Evolutionary conservation across 768 basidiomycete genomes (phyloP).

Genomic region (Suillus alpinus): DNA sequence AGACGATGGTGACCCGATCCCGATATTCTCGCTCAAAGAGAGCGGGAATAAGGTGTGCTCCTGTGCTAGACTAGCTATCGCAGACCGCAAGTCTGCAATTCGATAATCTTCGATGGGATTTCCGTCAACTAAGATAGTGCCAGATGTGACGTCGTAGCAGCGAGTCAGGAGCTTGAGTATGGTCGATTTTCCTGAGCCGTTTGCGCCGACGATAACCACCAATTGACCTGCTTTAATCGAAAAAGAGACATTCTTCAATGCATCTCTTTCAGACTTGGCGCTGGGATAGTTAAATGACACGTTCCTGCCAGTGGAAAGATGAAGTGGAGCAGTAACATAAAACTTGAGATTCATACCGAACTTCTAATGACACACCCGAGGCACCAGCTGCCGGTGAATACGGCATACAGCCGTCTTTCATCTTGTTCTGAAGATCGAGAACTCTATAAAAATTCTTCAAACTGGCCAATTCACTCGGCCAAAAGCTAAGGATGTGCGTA

Average conservation of each 20-base stretch:
- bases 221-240: conserved; percentile 30
- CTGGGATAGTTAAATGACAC: conserved; percentile 54
- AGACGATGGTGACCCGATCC: conserved; percentile 27
- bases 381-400: conserved; percentile 21
- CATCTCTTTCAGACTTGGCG: conserved; percentile 20
- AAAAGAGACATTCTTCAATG: conserved; percentile 28
- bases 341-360: conserved; percentile 11
- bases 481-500: neutral
- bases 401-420: conserved; percentile 23
- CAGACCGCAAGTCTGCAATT: conserved; percentile 30
- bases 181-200: conserved; percentile 34
- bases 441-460: conserved; percentile 23
- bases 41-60: conserved; percentile 37
- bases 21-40: conserved; percentile 40
- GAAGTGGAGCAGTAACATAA: neutral
- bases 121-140: conserved; percentile 40
- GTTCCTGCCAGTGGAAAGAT: conserved; percentile 32
- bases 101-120: conserved; percentile 31
- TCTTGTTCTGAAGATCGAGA: conserved; percentile 18
- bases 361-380: conserved; percentile 16
- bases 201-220: conserved; percentile 34
- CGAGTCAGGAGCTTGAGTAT: conserved; percentile 41
- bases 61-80: conserved; percentile 43
- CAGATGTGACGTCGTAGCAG: conserved; percentile 30
- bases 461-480: conserved; percentile 16